These are phyloP conservation scores for Pseudocercospora fijiensis DNA, from an alignment of 2,329 filamentous ascomycete species.

Conservation along the genomic window DNA sequence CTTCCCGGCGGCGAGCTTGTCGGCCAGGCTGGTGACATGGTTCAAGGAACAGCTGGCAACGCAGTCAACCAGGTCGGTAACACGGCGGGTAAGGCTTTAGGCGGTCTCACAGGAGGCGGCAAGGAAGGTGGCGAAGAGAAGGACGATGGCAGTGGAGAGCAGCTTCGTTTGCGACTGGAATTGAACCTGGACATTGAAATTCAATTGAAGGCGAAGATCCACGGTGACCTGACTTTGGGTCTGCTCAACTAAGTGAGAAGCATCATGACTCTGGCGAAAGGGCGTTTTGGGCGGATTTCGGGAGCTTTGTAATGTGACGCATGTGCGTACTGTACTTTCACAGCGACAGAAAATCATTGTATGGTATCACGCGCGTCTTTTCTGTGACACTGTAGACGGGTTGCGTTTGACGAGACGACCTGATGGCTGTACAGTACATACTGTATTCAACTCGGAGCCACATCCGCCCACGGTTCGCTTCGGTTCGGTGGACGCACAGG, in stretches of 20 bases:
- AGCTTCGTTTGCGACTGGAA: slow-evolving; percentile 58
- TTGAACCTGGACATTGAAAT: slow-evolving; percentile 64
- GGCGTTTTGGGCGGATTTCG: background rate
- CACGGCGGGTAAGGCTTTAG: slow-evolving; percentile 48
- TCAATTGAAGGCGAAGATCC: slow-evolving; percentile 64
- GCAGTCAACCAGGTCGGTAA: slow-evolving; percentile 47
- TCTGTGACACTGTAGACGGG: background rate
- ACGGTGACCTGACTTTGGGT: slow-evolving; percentile 62
- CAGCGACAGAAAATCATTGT: background rate
- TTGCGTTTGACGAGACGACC: background rate
- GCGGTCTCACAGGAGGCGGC: slow-evolving; percentile 48
- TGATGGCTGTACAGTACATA: no score
- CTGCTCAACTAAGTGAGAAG: slow-evolving; percentile 43
- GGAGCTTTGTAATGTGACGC: background rate
- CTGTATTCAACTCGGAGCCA: background rate
- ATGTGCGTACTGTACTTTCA: background rate
- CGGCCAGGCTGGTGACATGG: slow-evolving; percentile 55
- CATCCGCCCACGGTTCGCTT: background rate
- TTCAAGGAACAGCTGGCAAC: slow-evolving; percentile 55
- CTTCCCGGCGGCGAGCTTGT: slow-evolving; percentile 54
- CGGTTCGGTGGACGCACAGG: no score
- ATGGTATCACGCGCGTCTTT: background rate
- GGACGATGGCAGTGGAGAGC: slow-evolving; percentile 47
- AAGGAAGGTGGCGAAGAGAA: slow-evolving; percentile 38
- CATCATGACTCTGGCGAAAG: background rate